These are phyloP conservation scores for Pochonia chlamydosporia DNA, from an alignment of 2,329 filamentous ascomycete species.

Conservation along the genomic window DNA sequence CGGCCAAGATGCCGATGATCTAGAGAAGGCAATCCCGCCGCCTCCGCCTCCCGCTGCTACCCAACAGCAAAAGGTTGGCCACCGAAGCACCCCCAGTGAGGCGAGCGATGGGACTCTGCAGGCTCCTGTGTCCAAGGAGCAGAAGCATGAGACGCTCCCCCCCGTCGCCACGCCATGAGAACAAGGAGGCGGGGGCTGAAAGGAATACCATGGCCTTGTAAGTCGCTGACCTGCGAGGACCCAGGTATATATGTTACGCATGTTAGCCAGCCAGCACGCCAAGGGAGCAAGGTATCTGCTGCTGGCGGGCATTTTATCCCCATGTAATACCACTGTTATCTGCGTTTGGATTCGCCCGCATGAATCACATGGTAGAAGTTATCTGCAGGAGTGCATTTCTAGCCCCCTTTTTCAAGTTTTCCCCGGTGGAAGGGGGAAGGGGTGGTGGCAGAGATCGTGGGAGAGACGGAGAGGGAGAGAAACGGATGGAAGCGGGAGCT, in stretches of 20 bases:
- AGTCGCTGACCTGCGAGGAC: too few relatives aligned
- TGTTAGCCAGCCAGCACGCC: neutral
- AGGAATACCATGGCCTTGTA: neutral
- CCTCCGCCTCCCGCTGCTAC: neutral
- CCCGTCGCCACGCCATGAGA: neutral
- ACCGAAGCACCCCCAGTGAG: neutral
- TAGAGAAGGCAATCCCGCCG: conserved; percentile 15
- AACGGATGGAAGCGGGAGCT: too few relatives aligned
- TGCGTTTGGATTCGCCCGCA: neutral
- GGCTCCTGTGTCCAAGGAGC: neutral
- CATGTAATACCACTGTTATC: neutral
- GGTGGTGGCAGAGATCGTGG: too few relatives aligned
- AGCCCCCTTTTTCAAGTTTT: too few relatives aligned
- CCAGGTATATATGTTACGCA: neutral
- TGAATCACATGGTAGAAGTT: neutral
- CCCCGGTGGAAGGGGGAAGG: too few relatives aligned
- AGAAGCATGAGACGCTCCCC: neutral
- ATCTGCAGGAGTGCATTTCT: too few relatives aligned
- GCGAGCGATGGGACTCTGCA: conserved; percentile 3
- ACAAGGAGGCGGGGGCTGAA: neutral
- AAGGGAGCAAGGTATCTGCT: neutral
- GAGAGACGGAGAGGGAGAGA: too few relatives aligned
- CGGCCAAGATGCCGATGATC: conserved; percentile 37
- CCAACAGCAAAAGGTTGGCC: neutral
- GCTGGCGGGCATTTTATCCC: neutral